These are phyloP conservation scores for Alternaria rosae DNA, from an alignment of 2,329 filamentous ascomycete species.

Conservation along the genomic window DNA sequence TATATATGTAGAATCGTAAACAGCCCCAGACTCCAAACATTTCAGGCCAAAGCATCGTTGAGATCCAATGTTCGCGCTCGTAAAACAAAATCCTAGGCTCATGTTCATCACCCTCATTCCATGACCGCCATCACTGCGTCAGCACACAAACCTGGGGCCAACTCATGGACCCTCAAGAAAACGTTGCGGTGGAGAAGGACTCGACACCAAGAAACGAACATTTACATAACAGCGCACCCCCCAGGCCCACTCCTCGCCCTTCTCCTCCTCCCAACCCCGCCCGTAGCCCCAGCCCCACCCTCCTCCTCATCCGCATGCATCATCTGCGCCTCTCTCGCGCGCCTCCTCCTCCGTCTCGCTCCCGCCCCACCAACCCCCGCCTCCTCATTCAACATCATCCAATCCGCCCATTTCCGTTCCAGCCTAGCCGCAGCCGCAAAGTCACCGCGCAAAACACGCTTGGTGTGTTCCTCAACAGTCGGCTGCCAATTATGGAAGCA, in stretches of 20 bases:
- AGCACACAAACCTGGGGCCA: neutral
- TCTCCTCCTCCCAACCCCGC: constrained; percentile 53
- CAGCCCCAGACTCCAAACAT: neutral
- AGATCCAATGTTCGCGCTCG: neutral
- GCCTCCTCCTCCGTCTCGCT: constrained; percentile 72
- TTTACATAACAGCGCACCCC: constrained; percentile 58
- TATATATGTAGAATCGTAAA: neutral
- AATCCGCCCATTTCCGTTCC: constrained; percentile 90
- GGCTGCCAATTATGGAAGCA: constrained; percentile 96
- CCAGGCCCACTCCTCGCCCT: constrained; percentile 58
- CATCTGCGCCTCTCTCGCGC: constrained; percentile 81
- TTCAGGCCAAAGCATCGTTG: neutral
- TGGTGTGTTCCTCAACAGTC: constrained; percentile 92
- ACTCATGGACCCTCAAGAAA: no score
- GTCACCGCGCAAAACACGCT: constrained; percentile 81
- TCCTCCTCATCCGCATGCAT: constrained; percentile 84
- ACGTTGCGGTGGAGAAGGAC: neutral
- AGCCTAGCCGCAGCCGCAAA: constrained; percentile 76
- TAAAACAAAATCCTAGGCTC: neutral
- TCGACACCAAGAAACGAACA: neutral
- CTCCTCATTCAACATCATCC: constrained; percentile 92
- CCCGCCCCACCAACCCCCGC: constrained; percentile 71
- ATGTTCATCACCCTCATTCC: neutral
- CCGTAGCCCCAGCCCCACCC: constrained; percentile 52
- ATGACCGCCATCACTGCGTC: neutral